These are phyloP conservation scores for Phialophora tarda DNA, from an alignment of 2,329 filamentous ascomycete species.

Conservation along the genomic window DNA sequence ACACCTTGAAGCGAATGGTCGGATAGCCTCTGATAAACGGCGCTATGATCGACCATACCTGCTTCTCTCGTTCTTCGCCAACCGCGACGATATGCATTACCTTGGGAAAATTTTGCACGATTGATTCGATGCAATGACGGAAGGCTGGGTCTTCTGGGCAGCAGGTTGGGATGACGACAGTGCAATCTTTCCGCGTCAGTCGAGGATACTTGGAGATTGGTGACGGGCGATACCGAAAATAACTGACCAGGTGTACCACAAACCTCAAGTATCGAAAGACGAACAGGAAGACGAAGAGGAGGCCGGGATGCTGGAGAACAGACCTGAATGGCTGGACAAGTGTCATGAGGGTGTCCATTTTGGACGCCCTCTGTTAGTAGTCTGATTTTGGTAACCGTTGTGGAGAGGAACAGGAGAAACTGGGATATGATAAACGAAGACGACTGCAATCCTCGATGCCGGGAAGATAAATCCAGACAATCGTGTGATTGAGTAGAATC, in stretches of 20 bases:
- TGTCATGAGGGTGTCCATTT: neutral
- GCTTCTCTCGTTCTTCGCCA: conserved; percentile 40
- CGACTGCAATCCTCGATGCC: neutral
- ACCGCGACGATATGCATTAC: conserved; percentile 56
- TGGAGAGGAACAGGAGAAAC: neutral
- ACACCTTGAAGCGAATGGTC: conserved; percentile 40
- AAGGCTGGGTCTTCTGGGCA: conserved; percentile 53
- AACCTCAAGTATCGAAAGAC: conserved; percentile 56
- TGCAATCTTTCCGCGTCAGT: conserved; percentile 51
- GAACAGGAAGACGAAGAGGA: conserved; percentile 49
- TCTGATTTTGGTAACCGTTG: neutral
- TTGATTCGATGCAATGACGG: conserved; percentile 48
- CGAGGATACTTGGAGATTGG: conserved; percentile 41
- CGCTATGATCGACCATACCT: conserved; percentile 22
- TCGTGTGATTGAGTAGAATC: neutral
- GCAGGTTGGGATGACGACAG: conserved; percentile 60
- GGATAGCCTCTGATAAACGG: conserved; percentile 16
- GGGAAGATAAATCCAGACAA: neutral
- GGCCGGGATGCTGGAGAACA: conserved; percentile 2
- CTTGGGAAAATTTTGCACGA: conserved; percentile 49
- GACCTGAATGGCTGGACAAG: neutral
- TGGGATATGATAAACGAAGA: neutral
- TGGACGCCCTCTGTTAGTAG: neutral
- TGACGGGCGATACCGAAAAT: conserved; percentile 50
- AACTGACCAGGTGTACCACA: conserved; percentile 51